phyloP scores from a whole-genome alignment of 116 monocot species.

The Iris pallida region DNA sequence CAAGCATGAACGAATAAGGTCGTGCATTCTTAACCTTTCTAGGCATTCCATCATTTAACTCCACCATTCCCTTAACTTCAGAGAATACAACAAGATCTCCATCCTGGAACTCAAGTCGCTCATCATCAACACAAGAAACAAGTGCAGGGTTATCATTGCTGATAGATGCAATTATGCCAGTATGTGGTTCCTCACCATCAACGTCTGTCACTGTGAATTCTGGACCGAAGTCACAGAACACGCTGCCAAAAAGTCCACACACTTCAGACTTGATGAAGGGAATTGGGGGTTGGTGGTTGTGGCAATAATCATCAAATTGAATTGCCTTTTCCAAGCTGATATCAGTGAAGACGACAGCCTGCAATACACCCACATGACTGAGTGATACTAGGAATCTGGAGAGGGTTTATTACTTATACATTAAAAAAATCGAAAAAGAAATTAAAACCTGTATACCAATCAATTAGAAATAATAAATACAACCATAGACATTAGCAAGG shows the following conservation, averaged over 20 bases:
- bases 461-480: too few species aligned
- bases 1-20: constrained; percentile 35
- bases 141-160: constrained; percentile 43
- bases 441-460: too few species aligned
- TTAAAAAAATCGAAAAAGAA: too few species aligned
- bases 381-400: too few species aligned
- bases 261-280: constrained; percentile 52
- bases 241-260: constrained; percentile 46
- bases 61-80: constrained; percentile 49
- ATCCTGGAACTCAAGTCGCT: constrained; percentile 55
- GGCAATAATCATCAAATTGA: constrained; percentile 49
- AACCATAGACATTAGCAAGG: too few species aligned
- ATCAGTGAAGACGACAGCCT: constrained; percentile 55
- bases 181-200: constrained; percentile 55
- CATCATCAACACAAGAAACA: constrained; percentile 55
- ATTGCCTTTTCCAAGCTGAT: constrained; percentile 44
- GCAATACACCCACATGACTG: constrained; percentile 7
- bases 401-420: too few species aligned
- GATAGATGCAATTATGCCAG: constrained; percentile 53
- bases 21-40: constrained; percentile 40
- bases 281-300: constrained; percentile 45
- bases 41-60: constrained; percentile 55
- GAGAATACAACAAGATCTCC: constrained; percentile 57
- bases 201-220: constrained; percentile 52
- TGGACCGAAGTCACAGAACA: constrained; percentile 62